Evolutionary conservation across 78 protist genomes (phyloP), one percentile per base, ranked within the genome.

Genomic region (Ministeria vibrans): DNA sequence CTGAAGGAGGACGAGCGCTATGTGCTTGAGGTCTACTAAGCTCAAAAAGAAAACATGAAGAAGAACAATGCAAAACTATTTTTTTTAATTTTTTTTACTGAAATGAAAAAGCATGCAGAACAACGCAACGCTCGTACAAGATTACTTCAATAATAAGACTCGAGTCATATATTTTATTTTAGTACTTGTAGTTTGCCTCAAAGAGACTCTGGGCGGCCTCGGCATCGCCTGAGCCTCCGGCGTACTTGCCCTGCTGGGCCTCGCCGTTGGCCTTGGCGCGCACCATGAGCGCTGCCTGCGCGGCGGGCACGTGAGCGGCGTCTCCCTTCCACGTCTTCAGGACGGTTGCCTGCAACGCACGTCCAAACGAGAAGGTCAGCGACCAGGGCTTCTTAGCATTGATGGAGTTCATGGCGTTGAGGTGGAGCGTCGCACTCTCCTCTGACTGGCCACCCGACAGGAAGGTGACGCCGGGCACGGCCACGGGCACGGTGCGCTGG

Each of bases 381-480:
- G 79, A 0, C 98, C 98, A 95, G 59, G 98, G 98, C 55, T 61
- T 53, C 81, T 76, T 59, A 41, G 61, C 49, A 38, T 84, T 28
- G 42, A 61, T 25, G n/a, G 18, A 13, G 89, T 95, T 93, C 78
- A 95, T 93, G 53, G 88, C 96, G 89, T 89, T 88, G 51, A 95
- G 83, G 88, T 92, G 77, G 34, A 27, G 70, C 53, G 97, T 90
- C 70, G 98, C 96, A 75, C 92, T 92, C 75, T 82, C 84, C 71
- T 93, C 97, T 42, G 93, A 80, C 81, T 87, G 92, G 32, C 98
- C 98, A 42, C 98, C 98, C 0, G 97, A 94, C 25, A 95, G 86
- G 91, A 95, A 95, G 81, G 49, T 75, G 77, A 95, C 78, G 34
- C 97, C 98, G 51, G 95, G 92, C 4, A 95, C 87, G 53, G 98